These are phyloP conservation scores for Bruguiera parviflora DNA, from an alignment of 345 rosid species.

Conservation along the genomic window DNA sequence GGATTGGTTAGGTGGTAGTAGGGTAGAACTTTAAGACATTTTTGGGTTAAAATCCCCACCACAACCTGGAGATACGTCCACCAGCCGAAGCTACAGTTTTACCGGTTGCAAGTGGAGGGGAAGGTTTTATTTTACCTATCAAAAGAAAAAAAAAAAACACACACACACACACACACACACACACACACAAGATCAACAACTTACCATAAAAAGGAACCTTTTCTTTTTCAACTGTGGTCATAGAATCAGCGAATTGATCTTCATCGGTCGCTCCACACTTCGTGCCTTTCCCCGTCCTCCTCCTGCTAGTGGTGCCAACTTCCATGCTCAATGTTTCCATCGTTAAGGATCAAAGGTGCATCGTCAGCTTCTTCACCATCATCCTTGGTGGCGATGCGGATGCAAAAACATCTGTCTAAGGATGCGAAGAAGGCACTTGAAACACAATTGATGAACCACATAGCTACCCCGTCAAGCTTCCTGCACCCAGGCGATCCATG, in stretches of 20 bases:
- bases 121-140: no score
- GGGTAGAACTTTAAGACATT: no score
- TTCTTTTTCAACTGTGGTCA: neutral
- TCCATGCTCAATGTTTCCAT: conserved; percentile 31
- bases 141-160: no score
- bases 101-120: no score
- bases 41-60: neutral
- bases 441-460: conserved; percentile 57
- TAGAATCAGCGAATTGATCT: neutral
- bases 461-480: conserved; percentile 58
- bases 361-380: conserved; percentile 49
- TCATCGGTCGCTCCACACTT: conserved; percentile 11
- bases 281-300: conserved; percentile 36
- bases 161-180: no score
- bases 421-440: conserved; percentile 57
- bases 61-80: neutral
- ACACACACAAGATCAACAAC: no score
- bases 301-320: conserved; percentile 23
- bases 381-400: conserved; percentile 52
- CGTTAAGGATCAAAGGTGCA: conserved; percentile 47
- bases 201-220: conserved; percentile 6
- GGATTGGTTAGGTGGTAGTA: no score
- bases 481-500: conserved; percentile 39
- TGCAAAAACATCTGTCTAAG: conserved; percentile 55
- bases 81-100: no score